These are phyloP conservation scores for Cymodocea nodosa DNA, from an alignment of 116 monocot genomes.

Conservation along the genomic window DNA sequence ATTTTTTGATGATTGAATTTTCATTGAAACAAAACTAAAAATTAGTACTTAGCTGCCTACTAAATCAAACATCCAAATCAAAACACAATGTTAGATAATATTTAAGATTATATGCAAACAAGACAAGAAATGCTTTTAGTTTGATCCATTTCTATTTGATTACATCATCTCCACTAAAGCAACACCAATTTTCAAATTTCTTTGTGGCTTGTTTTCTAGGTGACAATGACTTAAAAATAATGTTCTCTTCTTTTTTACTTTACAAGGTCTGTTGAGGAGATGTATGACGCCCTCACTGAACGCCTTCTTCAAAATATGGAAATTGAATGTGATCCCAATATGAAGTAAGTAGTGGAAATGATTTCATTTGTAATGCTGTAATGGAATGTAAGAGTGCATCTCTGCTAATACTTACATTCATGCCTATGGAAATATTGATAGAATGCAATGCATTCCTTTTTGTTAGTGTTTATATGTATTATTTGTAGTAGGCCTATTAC, in stretches of 20 bases:
- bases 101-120: no score
- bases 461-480: no score
- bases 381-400: neutral
- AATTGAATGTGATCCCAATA: conserved; percentile 15
- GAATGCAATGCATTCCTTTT: neutral
- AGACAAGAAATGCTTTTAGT: no score
- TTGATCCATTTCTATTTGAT: no score
- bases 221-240: neutral
- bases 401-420: neutral
- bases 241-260: neutral
- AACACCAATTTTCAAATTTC: no score
- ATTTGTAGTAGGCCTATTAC: no score
- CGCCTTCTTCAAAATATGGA: conserved; percentile 25
- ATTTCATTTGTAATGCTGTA: neutral
- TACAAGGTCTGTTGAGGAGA: conserved; percentile 46
- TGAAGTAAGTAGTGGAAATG: conserved; percentile 28
- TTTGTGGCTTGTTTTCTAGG: neutral
- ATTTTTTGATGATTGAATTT: no score
- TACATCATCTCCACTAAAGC: no score
- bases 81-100: no score
- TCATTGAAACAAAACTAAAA: no score
- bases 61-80: no score
- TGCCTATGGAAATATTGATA: neutral
- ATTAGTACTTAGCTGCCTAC: no score
- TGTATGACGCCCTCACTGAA: conserved; percentile 51